A percentile compares a stretch with the other conserved stretches of the same genome.
These are phyloP conservation scores for Kazachstania martiniae DNA, from an alignment of 805 yeast species.

Conservation along the genomic window DNA sequence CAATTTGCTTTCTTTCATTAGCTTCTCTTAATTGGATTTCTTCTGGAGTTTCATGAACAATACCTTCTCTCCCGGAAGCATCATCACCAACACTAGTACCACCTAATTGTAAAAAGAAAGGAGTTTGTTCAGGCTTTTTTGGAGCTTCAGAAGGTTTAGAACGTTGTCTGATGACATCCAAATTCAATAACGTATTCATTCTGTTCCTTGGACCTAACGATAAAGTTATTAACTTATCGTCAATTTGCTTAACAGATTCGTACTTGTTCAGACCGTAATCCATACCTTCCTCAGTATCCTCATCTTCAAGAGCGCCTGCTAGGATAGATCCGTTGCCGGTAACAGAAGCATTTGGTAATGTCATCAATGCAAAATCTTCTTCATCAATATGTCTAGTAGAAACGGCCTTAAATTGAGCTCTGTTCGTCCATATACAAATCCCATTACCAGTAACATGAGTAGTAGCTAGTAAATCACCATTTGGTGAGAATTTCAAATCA, in stretches of 20 bases:
- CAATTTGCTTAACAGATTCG: conserved; percentile 52
- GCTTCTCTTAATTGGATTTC: conserved; percentile 8
- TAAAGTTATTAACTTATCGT: conserved; percentile 53
- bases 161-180: conserved; percentile 76
- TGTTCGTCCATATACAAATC: conserved; percentile 83
- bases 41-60: conserved; percentile 15
- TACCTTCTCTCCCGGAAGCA: conserved; percentile 37
- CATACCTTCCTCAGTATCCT: conserved; percentile 11
- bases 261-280: conserved; percentile 28
- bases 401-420: conserved; percentile 69
- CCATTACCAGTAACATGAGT: conserved; percentile 88
- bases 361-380: conserved; percentile 51
- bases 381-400: conserved; percentile 70
- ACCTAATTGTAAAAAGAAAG: conserved; percentile 65
- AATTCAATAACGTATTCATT: conserved; percentile 64
- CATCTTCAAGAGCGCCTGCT: conserved; percentile 61
- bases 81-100: conserved; percentile 65
- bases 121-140: conserved; percentile 69
- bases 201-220: conserved; percentile 69
- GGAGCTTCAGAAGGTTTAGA: conserved; percentile 87
- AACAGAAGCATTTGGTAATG: conserved; percentile 70
- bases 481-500: conserved; percentile 65
- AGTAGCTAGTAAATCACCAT: conserved; percentile 86
- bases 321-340: conserved; percentile 61
- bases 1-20: conserved; percentile 9